These are phyloP conservation scores for Colletotrichum sojae DNA, from an alignment of 2,329 filamentous ascomycete genomes.

Conservation along the genomic window DNA sequence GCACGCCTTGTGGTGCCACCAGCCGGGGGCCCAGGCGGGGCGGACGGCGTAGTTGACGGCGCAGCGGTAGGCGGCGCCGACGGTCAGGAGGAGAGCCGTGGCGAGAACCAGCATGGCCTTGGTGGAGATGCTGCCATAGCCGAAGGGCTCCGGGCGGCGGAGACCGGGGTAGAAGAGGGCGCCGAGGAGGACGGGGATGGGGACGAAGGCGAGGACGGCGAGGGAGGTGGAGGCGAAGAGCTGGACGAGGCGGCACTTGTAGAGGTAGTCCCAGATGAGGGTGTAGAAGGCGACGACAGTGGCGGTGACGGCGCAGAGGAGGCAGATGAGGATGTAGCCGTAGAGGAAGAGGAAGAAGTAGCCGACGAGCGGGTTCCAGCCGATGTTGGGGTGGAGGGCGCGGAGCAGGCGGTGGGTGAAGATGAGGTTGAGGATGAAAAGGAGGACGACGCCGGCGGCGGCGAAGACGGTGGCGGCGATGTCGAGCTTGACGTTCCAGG, in stretches of 20 bases:
- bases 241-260: conserved; percentile 74
- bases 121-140: conserved; percentile 74
- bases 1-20: conserved; percentile 78
- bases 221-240: conserved; percentile 77
- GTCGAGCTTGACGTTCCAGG: conserved; percentile 57
- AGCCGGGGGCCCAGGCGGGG: conserved; percentile 67
- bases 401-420: conserved; percentile 83
- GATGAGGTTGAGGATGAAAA: conserved; percentile 85
- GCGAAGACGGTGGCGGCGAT: conserved; percentile 79
- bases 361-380: conserved; percentile 73
- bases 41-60: conserved; percentile 69
- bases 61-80: conserved; percentile 79
- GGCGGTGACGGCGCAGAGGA: conserved; percentile 76
- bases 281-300: conserved; percentile 79
- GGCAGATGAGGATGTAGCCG: conserved; percentile 67
- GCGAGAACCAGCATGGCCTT: conserved; percentile 77
- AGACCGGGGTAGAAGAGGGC: conserved; percentile 55
- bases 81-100: conserved; percentile 71
- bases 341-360: conserved; percentile 71
- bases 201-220: conserved; percentile 71
- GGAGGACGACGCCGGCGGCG: conserved; percentile 79
- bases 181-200: conserved; percentile 68
- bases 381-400: conserved; percentile 78
- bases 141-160: conserved; percentile 64
- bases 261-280: conserved; percentile 62